Evolutionary conservation across 148 eudicot genomes (phyloP).

Genomic region (Heliosperma pusillum): DNA sequence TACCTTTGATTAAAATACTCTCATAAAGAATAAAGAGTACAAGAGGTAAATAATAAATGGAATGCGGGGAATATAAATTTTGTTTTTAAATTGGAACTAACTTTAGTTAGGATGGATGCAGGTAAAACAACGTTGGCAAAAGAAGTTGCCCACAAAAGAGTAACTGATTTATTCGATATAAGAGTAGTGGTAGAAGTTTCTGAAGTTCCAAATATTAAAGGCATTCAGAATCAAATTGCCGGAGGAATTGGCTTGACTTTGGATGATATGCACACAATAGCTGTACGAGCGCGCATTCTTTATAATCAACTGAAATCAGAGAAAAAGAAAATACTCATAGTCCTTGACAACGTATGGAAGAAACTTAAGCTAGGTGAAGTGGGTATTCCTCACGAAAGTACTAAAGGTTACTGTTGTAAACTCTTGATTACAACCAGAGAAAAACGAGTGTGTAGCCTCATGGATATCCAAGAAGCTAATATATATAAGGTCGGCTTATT

Average conservation of each 20-base stretch:
- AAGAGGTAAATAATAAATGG: too few relatives aligned
- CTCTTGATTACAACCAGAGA: slow-evolving; percentile 13
- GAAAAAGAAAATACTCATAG: slow-evolving; percentile 7
- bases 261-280: not conserved
- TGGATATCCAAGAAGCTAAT: not conserved
- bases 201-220: slow-evolving; percentile 5
- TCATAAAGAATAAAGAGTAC: too few relatives aligned
- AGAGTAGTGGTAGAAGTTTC: slow-evolving; percentile 11
- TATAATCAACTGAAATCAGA: not conserved
- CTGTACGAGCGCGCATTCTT: not conserved
- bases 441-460: slow-evolving; percentile 2
- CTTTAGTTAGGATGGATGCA: too few relatives aligned
- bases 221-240: slow-evolving; percentile 13
- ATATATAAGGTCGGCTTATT: not conserved
- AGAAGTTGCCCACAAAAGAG: slow-evolving; percentile 4
- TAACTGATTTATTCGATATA: not conserved
- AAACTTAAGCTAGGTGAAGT: slow-evolving; percentile 12
- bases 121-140: slow-evolving; percentile 13
- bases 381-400: slow-evolving; percentile 17
- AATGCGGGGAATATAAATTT: too few relatives aligned
- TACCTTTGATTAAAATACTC: too few relatives aligned
- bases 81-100: too few relatives aligned
- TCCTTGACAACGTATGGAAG: slow-evolving; percentile 17
- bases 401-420: slow-evolving; percentile 3
- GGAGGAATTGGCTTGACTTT: not conserved